Base-by-base conservation (phyloP, 208 protist genomes). In the Acanthamoeba triangularis region DNA sequence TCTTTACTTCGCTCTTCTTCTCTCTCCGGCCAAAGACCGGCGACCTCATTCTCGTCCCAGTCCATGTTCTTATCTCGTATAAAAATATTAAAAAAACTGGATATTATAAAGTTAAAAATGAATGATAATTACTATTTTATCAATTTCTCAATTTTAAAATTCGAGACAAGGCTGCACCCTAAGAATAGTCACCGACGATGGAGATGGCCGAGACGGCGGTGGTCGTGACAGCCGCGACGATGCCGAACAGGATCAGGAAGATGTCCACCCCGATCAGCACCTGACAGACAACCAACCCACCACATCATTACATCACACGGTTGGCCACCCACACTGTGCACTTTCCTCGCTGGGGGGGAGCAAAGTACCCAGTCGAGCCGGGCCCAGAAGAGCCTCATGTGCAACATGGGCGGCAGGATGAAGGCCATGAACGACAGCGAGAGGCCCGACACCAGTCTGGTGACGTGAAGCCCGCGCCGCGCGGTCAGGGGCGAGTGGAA, bases 391-490 rank as follows among this genome's bases (percentile, higher is more conserved):
- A 93, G n/a, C 88, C 33, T 93, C 25, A 93, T 33, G 47, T 72
- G 56, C 35, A 93, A n/a, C 88, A 93, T 54, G 49, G 88, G 88
- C 20, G 88, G 88, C 20, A 93, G 56, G 16, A 93, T 33, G 65
- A 93, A 93, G n/a, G 63, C 65, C 63, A 93, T 72, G 63, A 80
- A 72, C 7, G 88, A 74, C 65, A 93, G 67, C 18, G 88, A 72
- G 37, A 93, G 41, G 44, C 88, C 88, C 44, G 88, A 93, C 44
- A 93, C 88, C 33, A 93, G 28, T 5, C 72, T 82, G 69, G n/a
- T n/a, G n/a, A 28, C 2, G n/a, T 69, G 14, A 20, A 41, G 37
- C 37, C 37, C 37, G 37, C 37, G 37, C 37, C 37, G 37, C n/a
- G n/a, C 37, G 37, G 37, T 41, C n/a, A 25, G n/a, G 6, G 20